Evolutionary conservation across 257 asterid genomes (phyloP), one percentile per base, ranked within the genome.

Genomic region (Cruciata laevipes): DNA sequence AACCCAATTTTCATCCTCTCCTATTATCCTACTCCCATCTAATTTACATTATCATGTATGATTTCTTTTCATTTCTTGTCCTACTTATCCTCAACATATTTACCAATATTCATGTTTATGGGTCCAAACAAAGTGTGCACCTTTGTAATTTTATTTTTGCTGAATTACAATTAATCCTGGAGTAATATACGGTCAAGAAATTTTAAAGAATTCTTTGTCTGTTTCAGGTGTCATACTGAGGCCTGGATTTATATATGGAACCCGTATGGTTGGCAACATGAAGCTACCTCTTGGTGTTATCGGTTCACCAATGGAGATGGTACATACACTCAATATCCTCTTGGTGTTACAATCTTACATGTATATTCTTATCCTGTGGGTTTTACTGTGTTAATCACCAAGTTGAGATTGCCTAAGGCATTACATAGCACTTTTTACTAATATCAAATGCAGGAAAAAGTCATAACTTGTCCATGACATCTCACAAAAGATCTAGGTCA

Each of bases 161-260:
- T 63, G 8, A 11, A 12, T 42, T 25, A 38, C 12, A 8, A 63
- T 38, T 20, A 0, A 38, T 2, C 21, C 42, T 30, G 55, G 24
- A 27, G n/a, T 18, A 40, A 31, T 11, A 17, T 55, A 24, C 14
- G 65, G 5, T 69, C 14, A 25, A 27, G 38, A 60, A 30, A 12
- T 10, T 2, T 7, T 18, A 62, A 25, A 24, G 30, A 4, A 8
- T 47, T 7, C 25, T 24, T 64, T 38, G 53, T 60, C 21, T 68
- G 69, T 67, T 76, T 67, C 83, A 93, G 99, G 99, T 57, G 85
- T 93, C 68, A 87, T 93, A 65, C 76, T 93, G 80, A 88, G 99
- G 72, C 99, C 99, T 57, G 99, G 99, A 73, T 90, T 93, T 76
- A 88, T 93, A 71, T 78, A 90, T 61, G 99, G 99, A 68, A 90